Percentiles rank a stretch among this genome's conserved stretches.
Conservation (phyloP, 2,329 filamentous ascomycete genomes). For the Metarhizium rileyi region DNA sequence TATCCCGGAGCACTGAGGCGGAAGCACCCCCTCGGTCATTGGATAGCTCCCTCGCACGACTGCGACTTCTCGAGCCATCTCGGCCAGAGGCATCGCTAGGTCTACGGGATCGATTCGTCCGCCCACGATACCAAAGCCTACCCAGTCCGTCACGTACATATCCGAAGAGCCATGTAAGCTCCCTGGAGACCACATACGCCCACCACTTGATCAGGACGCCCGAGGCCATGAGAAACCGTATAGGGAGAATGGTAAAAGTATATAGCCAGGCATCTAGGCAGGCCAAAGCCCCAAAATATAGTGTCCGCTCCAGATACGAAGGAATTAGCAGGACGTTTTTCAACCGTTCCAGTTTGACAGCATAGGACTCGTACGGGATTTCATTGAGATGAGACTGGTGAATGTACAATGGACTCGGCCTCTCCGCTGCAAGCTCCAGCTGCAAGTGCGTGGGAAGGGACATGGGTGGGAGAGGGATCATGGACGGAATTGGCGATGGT, state of each 20-base stretch:
- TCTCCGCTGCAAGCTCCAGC: constrained; percentile 51
- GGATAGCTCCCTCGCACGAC: constrained; percentile 20
- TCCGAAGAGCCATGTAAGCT: constrained; percentile 58
- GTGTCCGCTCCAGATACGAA: constrained; percentile 68
- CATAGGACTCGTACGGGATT: constrained; percentile 80
- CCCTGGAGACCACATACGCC: constrained; percentile 60
- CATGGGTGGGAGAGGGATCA: constrained; percentile 56
- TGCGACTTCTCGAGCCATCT: constrained; percentile 30
- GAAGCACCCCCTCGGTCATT: constrained; percentile 7
- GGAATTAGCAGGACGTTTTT: constrained; percentile 82
- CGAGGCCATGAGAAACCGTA: constrained; percentile 76
- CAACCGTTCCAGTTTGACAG: constrained; percentile 83
- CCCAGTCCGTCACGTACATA: constrained; percentile 76
- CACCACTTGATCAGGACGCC: constrained; percentile 72
- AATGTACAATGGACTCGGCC: constrained; percentile 57
- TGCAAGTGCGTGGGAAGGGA: constrained; percentile 56
- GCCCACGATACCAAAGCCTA: constrained; percentile 60
- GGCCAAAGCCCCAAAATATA: constrained; percentile 80
- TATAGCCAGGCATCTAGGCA: constrained; percentile 96
- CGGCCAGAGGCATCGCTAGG: constrained; percentile 25
- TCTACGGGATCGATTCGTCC: constrained; percentile 28
- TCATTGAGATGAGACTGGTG: constrained; percentile 47
- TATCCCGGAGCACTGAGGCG: constrained; percentile 7
- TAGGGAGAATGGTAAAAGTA: constrained; percentile 87
- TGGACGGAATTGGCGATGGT: constrained; percentile 40